A percentile compares a stretch with the other conserved stretches of the same genome.
phyloP scores from a whole-genome alignment of 2,329 filamentous ascomycete genomes.

The Pseudogymnoascus sp. region DNA sequence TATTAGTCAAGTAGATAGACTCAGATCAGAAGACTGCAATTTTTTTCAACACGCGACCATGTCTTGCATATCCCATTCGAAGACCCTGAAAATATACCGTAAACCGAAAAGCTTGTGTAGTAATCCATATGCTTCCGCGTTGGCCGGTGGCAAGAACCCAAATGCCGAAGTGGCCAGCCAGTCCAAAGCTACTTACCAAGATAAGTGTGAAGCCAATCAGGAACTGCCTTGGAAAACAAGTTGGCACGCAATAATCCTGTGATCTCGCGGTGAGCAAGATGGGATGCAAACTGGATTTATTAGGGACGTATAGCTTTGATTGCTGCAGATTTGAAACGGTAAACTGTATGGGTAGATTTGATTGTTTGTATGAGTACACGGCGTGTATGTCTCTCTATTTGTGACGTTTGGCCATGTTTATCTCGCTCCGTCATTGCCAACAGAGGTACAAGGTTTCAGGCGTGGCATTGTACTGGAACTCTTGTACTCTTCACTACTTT shows the following conservation, averaged over 20 bases:
- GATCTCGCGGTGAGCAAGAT: not conserved
- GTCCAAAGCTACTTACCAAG: not conserved
- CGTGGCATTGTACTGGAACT: not conserved
- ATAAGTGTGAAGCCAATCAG: not conserved
- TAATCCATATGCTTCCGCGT: not conserved
- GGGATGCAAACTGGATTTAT: not conserved
- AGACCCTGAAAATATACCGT: not conserved
- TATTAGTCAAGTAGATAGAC: slow-evolving; percentile 6
- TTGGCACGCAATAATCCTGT: not conserved
- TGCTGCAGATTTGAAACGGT: not conserved
- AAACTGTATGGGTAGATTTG: not conserved
- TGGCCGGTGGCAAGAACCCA: not conserved
- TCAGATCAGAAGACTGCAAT: not conserved
- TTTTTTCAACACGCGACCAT: slow-evolving; percentile 6
- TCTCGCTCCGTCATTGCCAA: not conserved
- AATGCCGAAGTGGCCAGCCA: not conserved
- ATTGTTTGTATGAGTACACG: not conserved
- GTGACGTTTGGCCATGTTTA: slow-evolving; percentile 2
- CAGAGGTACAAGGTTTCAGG: slow-evolving; percentile 7
- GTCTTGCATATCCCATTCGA: not conserved
- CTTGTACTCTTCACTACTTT: not conserved
- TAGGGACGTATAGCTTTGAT: not conserved
- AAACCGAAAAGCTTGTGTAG: not conserved
- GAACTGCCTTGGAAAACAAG: not conserved
- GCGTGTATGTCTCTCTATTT: not conserved